Conservation (phyloP, 2,329 filamentous ascomycete genomes). For the Cladosporium colombiae region DNA sequence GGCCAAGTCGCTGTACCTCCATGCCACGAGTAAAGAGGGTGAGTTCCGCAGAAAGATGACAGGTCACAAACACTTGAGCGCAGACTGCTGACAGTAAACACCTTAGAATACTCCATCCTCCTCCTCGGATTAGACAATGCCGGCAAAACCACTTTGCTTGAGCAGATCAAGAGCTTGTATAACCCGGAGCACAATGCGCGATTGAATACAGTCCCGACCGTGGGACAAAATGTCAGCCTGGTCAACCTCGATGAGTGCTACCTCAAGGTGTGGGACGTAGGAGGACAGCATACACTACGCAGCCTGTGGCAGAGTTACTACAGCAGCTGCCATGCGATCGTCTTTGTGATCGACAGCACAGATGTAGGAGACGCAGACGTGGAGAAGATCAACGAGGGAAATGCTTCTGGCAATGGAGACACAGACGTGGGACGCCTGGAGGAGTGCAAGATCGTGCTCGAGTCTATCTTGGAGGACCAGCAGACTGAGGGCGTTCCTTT, state of each 20-base stretch:
- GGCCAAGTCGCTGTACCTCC: conserved; percentile 88
- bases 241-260: conserved; percentile 92
- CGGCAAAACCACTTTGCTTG: conserved; percentile 96
- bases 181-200: conserved; percentile 64
- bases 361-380: conserved; percentile 85
- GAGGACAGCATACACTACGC: conserved; percentile 85
- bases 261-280: conserved; percentile 97
- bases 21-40: conserved; percentile 97
- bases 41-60: conserved; percentile 25
- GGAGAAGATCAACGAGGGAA: conserved; percentile 44
- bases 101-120: conserved; percentile 89
- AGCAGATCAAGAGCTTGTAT: conserved; percentile 91
- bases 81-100: not conserved
- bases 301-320: conserved; percentile 97
- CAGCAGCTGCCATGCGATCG: conserved; percentile 88
- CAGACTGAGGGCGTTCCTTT: conserved; percentile 91
- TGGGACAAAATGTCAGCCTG: conserved; percentile 94
- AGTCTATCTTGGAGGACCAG: conserved; percentile 82
- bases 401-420: conserved; percentile 1
- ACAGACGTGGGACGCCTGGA: conserved; percentile 63
- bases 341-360: conserved; percentile 95
- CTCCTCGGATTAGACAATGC: conserved; percentile 97
- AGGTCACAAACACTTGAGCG: not conserved
- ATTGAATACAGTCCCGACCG: conserved; percentile 88
- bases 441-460: conserved; percentile 85